phyloP scores from a whole-genome alignment of 2,329 filamentous ascomycete species.

The Penicillium digitatum region DNA sequence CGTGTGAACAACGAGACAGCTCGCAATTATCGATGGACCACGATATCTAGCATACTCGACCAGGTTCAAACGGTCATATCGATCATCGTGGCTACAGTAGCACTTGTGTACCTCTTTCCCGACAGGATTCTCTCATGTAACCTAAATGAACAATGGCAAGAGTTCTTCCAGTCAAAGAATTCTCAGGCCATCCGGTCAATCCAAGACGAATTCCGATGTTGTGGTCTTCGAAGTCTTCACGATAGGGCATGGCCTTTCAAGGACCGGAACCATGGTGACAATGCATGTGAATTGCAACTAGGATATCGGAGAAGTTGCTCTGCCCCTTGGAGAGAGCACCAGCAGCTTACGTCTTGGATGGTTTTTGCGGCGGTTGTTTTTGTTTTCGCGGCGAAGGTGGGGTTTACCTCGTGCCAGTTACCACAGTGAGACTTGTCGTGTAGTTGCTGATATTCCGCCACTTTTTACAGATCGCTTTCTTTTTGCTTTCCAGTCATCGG shows the following conservation, averaged over 20 bases:
- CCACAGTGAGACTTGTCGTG: neutral
- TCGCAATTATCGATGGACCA: neutral
- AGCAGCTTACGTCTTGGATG: conserved; percentile 28
- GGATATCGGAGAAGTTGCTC: conserved; percentile 33
- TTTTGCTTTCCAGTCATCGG: neutral
- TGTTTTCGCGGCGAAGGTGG: conserved; percentile 23
- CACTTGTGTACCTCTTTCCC: conserved; percentile 29
- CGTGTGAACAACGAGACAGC: neutral
- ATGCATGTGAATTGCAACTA: conserved; percentile 31
- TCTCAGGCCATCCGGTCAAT: conserved; percentile 31
- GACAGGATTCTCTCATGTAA: conserved; percentile 26
- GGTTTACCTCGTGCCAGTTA: neutral
- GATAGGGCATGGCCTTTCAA: conserved; percentile 41
- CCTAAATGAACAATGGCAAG: conserved; percentile 32
- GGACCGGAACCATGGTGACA: conserved; percentile 26
- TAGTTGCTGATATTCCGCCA: conserved; percentile 1
- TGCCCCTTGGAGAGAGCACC: conserved; percentile 27
- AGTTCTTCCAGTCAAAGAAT: conserved; percentile 31
- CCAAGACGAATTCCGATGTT: conserved; percentile 34
- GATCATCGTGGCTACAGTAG: conserved; percentile 28
- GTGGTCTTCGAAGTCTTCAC: conserved; percentile 34
- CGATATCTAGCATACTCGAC: conserved; percentile 9
- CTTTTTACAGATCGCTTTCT: neutral
- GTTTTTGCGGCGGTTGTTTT: conserved; percentile 27
- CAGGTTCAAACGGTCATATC: conserved; percentile 26